phyloP scores from a whole-genome alignment of 2,329 filamentous ascomycete species.

The Blumeriella jaapii region DNA sequence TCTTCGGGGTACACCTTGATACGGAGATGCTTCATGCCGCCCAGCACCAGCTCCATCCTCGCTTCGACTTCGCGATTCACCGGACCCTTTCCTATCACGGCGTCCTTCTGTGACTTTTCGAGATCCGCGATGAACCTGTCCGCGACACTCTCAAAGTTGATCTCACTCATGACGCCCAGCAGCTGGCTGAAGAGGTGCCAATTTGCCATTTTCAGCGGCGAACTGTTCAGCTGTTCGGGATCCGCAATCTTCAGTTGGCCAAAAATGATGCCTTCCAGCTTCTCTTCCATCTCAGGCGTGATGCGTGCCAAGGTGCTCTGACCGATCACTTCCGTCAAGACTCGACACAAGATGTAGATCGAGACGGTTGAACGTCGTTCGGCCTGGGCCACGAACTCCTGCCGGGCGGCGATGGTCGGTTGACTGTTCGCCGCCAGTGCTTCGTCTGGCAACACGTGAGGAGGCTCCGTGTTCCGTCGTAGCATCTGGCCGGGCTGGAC shows the following conservation, averaged over 20 bases:
- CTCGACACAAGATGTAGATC: constrained; percentile 89
- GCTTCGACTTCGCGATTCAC: constrained; percentile 60
- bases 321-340: constrained; percentile 85
- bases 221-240: constrained; percentile 64
- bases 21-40: constrained; percentile 82
- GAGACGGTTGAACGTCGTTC: constrained; percentile 89
- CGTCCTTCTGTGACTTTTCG: constrained; percentile 64
- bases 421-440: constrained; percentile 9
- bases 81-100: constrained; percentile 58
- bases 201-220: constrained; percentile 79
- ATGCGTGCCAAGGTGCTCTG: constrained; percentile 77
- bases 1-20: constrained; percentile 63
- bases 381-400: constrained; percentile 65
- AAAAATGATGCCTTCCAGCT: constrained; percentile 91
- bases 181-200: constrained; percentile 92
- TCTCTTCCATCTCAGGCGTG: constrained; percentile 84
- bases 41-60: constrained; percentile 75
- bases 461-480: constrained; percentile 65
- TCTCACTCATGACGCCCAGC: constrained; percentile 89
- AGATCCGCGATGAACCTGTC: constrained; percentile 74
- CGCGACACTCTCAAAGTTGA: constrained; percentile 78
- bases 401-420: constrained; percentile 34
- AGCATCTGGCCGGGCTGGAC: constrained; percentile 32
- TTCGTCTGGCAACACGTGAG: constrained; percentile 18
- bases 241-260: constrained; percentile 87